phyloP scores from a whole-genome alignment of 176 grass and related monocot genomes.

The Paspalum vaginatum region DNA sequence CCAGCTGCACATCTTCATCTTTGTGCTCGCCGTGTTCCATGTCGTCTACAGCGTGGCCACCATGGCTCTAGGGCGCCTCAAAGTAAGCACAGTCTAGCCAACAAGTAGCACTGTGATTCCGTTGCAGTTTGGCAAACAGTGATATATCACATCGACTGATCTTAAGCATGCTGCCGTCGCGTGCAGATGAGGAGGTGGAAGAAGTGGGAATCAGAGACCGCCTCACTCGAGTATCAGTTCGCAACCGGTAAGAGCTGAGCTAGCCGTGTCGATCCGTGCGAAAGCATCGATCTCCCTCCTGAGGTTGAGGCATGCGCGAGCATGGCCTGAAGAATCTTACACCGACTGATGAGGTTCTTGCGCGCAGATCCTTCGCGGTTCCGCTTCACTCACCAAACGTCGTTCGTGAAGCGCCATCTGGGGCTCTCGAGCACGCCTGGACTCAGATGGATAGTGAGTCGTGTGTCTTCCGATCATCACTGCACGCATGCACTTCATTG shows the following conservation, averaged over 20 bases:
- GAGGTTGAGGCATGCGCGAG: not conserved
- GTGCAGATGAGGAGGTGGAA: slow-evolving; percentile 86
- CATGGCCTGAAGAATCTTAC: not conserved
- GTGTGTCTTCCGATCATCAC: not conserved
- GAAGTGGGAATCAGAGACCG: slow-evolving; percentile 82
- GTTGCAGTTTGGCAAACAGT: not conserved
- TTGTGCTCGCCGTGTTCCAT: slow-evolving; percentile 85
- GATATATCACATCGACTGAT: too few species aligned
- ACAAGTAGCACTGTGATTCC: not conserved
- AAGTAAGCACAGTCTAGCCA: slow-evolving; percentile 50
- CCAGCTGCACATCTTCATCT: slow-evolving; percentile 90
- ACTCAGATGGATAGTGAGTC: slow-evolving; percentile 58
- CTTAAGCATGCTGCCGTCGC: not conserved
- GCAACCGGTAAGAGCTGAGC: slow-evolving; percentile 60
- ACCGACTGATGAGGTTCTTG: not conserved
- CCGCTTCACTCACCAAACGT: slow-evolving; percentile 75
- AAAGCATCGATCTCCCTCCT: not conserved
- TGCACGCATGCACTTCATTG: too few species aligned
- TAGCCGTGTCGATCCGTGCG: not conserved
- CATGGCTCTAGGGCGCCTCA: slow-evolving; percentile 66
- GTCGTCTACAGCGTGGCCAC: slow-evolving; percentile 75
- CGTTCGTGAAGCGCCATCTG: slow-evolving; percentile 71
- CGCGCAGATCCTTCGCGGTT: slow-evolving; percentile 77
- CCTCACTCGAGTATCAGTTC: slow-evolving; percentile 73
- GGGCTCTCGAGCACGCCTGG: slow-evolving; percentile 60